Percentiles rank a stretch among this genome's conserved stretches.
These are phyloP conservation scores for Amanita rubescens DNA, from an alignment of 768 basidiomycete species.

Conservation along the genomic window DNA sequence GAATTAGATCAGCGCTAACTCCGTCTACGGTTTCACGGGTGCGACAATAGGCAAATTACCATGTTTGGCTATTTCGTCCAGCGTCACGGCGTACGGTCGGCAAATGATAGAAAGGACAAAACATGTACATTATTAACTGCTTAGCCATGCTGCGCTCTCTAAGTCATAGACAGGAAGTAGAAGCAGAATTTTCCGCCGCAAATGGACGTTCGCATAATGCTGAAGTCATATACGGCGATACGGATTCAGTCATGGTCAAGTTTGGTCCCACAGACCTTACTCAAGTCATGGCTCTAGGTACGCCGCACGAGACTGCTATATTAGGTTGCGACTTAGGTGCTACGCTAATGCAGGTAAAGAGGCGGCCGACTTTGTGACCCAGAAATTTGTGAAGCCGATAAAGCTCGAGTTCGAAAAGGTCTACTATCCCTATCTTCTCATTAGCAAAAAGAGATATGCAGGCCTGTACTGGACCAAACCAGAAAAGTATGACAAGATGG, in stretches of 20 bases:
- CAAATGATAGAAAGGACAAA: slow-evolving; percentile 99
- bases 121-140: slow-evolving; percentile 38
- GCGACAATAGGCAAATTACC: slow-evolving; percentile 96
- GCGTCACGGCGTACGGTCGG: slow-evolving; percentile 91
- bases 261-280: slow-evolving; percentile 88
- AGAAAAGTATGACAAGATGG: slow-evolving; percentile 99
- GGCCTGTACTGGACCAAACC: slow-evolving; percentile 95
- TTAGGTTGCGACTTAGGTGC: background rate
- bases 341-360: slow-evolving; percentile 58
- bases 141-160: background rate
- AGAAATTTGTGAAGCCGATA: slow-evolving; percentile 90
- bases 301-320: slow-evolving; percentile 13
- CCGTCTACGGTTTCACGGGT: slow-evolving; percentile 98
- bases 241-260: slow-evolving; percentile 98
- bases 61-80: slow-evolving; percentile 93
- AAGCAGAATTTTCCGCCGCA: slow-evolving; percentile 74
- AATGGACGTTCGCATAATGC: slow-evolving; percentile 87
- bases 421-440: slow-evolving; percentile 95
- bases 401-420: slow-evolving; percentile 99
- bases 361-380: slow-evolving; percentile 87
- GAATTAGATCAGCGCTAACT: slow-evolving; percentile 92
- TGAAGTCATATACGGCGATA: slow-evolving; percentile 96
- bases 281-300: slow-evolving; percentile 87
- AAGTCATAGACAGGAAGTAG: slow-evolving; percentile 59
- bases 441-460: slow-evolving; percentile 98